Conservation (phyloP, 1,139 yeast genomes). For the Arxiozyma telluris region DNA sequence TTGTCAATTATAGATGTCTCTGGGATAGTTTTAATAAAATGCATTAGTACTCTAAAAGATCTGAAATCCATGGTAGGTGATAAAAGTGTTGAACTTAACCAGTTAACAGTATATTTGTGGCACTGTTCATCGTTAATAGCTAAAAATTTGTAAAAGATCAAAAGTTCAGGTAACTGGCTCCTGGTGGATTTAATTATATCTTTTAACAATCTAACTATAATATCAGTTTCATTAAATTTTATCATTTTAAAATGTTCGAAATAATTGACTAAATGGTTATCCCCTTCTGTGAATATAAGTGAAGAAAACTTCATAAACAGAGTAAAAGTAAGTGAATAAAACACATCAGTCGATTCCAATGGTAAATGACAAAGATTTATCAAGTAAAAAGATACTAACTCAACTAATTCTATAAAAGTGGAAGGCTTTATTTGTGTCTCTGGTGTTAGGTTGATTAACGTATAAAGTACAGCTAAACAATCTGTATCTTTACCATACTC, state of each 20-base stretch:
- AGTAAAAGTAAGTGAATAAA: neutral
- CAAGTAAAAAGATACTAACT: neutral
- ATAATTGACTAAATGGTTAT: neutral
- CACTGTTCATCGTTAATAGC: conserved; percentile 8
- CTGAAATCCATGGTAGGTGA: conserved; percentile 13
- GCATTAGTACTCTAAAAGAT: conserved; percentile 12
- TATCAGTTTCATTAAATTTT: neutral
- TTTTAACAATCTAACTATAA: conserved; percentile 11
- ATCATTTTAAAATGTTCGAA: neutral
- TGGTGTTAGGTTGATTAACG: neutral
- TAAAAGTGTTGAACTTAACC: conserved; percentile 21
- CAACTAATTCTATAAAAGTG: neutral
- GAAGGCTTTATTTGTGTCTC: neutral
- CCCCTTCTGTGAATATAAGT: neutral
- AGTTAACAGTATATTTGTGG: conserved; percentile 16
- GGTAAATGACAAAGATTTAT: neutral
- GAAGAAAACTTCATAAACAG: conserved; percentile 1
- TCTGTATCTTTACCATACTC: neutral
- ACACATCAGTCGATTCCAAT: neutral
- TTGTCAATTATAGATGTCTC: conserved; percentile 1
- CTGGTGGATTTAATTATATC: conserved; percentile 9
- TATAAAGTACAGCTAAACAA: neutral
- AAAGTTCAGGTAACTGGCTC: conserved; percentile 13
- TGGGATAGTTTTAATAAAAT: conserved; percentile 1
- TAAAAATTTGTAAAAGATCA: conserved; percentile 14